Percentiles rank a stretch among this genome's conserved stretches.
These are phyloP conservation scores for Monilinia aucupariae DNA, from an alignment of 2,329 filamentous ascomycete species.

Conservation along the genomic window DNA sequence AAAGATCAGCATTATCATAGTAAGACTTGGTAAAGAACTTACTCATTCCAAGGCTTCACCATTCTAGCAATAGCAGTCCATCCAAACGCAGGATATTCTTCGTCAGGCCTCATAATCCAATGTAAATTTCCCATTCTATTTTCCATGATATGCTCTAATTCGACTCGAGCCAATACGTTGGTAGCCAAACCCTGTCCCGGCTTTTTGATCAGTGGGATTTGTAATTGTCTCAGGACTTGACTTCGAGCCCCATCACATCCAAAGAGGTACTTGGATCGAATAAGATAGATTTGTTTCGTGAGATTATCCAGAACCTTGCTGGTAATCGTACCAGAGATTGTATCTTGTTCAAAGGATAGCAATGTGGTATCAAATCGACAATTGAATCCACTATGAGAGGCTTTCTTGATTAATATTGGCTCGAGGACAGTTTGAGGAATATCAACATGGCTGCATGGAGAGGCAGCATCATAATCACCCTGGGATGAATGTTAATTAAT, in stretches of 20 bases:
- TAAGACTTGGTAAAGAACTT: not conserved
- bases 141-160: conserved; percentile 46
- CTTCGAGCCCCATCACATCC: conserved; percentile 52
- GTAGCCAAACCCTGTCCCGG: conserved; percentile 45
- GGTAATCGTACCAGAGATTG: conserved; percentile 23
- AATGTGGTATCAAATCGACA: conserved; percentile 42
- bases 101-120: conserved; percentile 53
- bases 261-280: conserved; percentile 52
- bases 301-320: conserved; percentile 39
- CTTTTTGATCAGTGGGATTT: conserved; percentile 42
- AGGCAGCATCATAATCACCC: conserved; percentile 41
- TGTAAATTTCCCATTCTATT: conserved; percentile 54
- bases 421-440: conserved; percentile 46
- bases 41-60: conserved; percentile 58
- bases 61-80: conserved; percentile 50
- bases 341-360: conserved; percentile 31
- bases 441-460: conserved; percentile 41
- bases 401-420: conserved; percentile 42
- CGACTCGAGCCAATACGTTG: conserved; percentile 46
- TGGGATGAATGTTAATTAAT: conserved; percentile 21
- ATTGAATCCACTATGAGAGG: conserved; percentile 39
- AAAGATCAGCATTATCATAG: conserved; percentile 14
- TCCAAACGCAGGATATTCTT: conserved; percentile 46
- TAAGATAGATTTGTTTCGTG: conserved; percentile 38
- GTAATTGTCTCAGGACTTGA: conserved; percentile 42